Percentiles rank a stretch among this genome's conserved stretches.
phyloP scores from a whole-genome alignment of 495 filamentous ascomycete species.

The Platismatia glauca region DNA sequence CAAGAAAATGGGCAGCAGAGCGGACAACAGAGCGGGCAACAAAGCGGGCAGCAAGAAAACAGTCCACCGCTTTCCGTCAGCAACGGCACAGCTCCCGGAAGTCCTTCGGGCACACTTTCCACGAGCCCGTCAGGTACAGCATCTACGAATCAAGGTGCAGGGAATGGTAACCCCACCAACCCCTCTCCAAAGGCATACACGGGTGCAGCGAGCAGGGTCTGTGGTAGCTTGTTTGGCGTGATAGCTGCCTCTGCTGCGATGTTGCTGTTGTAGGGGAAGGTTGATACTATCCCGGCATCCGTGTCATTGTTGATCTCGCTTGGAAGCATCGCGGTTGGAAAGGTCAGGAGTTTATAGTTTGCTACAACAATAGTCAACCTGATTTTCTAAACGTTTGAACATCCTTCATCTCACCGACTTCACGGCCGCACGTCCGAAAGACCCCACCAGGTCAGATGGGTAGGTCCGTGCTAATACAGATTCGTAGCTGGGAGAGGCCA shows the following conservation, averaged over 20 bases:
- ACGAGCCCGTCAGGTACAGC: background rate
- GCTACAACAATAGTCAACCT: no score
- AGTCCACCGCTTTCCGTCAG: background rate
- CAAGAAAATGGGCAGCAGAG: background rate
- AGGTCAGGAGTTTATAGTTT: background rate
- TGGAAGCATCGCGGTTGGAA: background rate
- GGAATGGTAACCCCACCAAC: background rate
- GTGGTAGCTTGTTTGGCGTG: constrained; percentile 13
- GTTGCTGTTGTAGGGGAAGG: background rate
- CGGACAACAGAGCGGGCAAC: no score
- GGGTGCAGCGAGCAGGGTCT: constrained; percentile 16
- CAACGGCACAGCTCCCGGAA: constrained; percentile 1
- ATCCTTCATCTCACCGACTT: background rate
- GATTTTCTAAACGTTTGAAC: background rate
- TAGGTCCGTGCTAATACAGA: background rate
- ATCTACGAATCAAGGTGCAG: background rate
- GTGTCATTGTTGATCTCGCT: background rate
- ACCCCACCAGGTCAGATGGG: background rate
- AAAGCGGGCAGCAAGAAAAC: background rate
- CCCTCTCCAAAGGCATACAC: constrained; percentile 10
- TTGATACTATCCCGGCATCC: background rate
- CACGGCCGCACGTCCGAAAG: background rate
- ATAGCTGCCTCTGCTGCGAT: background rate
- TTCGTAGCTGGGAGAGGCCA: no score
- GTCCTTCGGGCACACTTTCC: background rate